Conservation (phyloP, 441 rosid species). For the Erodium texanum region DNA sequence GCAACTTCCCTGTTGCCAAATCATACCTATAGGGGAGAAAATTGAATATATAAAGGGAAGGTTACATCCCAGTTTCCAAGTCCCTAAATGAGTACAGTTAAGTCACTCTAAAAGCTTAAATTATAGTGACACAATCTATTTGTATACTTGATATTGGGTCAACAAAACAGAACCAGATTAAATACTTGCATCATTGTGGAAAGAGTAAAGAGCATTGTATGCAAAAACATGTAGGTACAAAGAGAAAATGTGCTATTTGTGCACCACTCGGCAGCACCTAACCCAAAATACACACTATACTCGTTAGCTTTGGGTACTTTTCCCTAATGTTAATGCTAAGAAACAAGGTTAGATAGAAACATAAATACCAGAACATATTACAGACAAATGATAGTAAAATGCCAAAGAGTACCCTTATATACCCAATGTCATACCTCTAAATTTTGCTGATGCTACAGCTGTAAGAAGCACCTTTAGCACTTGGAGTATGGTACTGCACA, state of each 20-base stretch:
- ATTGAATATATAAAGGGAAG: background rate
- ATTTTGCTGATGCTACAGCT: conserved; percentile 91
- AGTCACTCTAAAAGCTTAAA: background rate
- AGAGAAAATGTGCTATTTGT: conserved; percentile 14
- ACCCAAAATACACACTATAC: too few species aligned
- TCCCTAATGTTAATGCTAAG: too few species aligned
- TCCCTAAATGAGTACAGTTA: background rate
- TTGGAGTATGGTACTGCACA: conserved; percentile 83
- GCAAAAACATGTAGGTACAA: background rate
- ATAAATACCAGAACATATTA: too few species aligned
- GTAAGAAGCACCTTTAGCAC: conserved; percentile 96
- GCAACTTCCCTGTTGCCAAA: background rate
- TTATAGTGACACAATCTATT: background rate
- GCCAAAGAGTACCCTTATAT: too few species aligned
- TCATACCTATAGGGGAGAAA: background rate
- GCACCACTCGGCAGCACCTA: too few species aligned
- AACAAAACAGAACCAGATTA: background rate
- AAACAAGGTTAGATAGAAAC: too few species aligned
- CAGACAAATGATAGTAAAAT: too few species aligned
- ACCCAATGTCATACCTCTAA: conserved; percentile 43
- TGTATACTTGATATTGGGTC: background rate
- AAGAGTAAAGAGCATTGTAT: background rate
- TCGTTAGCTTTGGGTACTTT: too few species aligned
- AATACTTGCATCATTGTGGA: background rate
- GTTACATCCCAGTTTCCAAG: background rate